phyloP scores from a whole-genome alignment of 345 rosid species.

The Erodium maritimum region DNA sequence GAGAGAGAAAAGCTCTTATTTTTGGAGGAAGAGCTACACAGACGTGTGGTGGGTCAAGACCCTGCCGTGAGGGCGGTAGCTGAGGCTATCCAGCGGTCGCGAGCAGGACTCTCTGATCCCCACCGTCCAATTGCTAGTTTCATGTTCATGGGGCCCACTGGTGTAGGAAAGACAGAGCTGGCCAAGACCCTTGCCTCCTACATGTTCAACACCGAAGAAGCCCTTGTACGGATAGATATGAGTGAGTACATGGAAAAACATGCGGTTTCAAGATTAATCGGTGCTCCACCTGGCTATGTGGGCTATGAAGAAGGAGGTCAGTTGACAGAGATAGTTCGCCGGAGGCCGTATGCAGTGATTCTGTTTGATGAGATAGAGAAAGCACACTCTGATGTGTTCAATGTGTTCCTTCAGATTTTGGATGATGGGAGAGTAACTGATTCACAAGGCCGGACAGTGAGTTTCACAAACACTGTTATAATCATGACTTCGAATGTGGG shows the following conservation, averaged over 20 bases:
- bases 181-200: slow-evolving; percentile 93
- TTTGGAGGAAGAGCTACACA: slow-evolving; percentile 87
- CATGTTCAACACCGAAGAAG: slow-evolving; percentile 93
- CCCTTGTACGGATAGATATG: slow-evolving; percentile 90
- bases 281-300: slow-evolving; percentile 98
- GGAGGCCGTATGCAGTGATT: slow-evolving; percentile 92
- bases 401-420: slow-evolving; percentile 89
- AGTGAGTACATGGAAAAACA: slow-evolving; percentile 99
- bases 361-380: slow-evolving; percentile 98
- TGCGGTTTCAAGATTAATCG: slow-evolving; percentile 90
- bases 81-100: slow-evolving; percentile 94
- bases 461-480: slow-evolving; percentile 83
- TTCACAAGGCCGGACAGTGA: slow-evolving; percentile 91
- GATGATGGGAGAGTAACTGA: slow-evolving; percentile 98
- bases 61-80: slow-evolving; percentile 93
- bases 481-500: slow-evolving; percentile 97
- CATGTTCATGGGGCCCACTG: slow-evolving; percentile 99
- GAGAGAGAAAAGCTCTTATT: slow-evolving; percentile 80
- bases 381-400: slow-evolving; percentile 87
- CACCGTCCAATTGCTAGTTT: slow-evolving; percentile 95
- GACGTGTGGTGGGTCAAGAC: slow-evolving; percentile 87
- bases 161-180: slow-evolving; percentile 94
- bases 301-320: slow-evolving; percentile 99
- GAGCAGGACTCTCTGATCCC: slow-evolving; percentile 97
- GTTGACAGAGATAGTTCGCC: slow-evolving; percentile 76